Evolutionary conservation across 352 stramenopile genomes (phyloP).

Genomic region (Phytopythium montanum): DNA sequence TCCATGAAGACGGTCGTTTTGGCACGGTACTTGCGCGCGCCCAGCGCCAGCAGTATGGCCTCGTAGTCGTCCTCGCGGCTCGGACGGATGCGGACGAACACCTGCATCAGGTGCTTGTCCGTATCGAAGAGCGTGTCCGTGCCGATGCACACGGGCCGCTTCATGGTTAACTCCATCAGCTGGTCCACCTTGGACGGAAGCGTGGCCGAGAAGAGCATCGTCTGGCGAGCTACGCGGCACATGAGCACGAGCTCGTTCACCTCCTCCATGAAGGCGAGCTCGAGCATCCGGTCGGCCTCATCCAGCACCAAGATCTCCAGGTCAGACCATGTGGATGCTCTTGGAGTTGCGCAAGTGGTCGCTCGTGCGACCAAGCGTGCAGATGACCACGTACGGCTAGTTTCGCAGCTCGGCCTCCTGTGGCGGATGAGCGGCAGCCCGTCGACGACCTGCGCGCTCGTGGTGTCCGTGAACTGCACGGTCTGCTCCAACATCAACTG

Average conservation of each 20-base stretch:
- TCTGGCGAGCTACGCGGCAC: conserved; percentile 94
- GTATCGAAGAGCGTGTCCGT: conserved; percentile 95
- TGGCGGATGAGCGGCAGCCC: conserved; percentile 84
- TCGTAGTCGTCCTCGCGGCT: conserved; percentile 92
- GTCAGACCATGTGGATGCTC: conserved; percentile 96
- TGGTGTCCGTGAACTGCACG: conserved; percentile 95
- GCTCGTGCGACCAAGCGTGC: conserved; percentile 97
- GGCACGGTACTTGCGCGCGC: conserved; percentile 93
- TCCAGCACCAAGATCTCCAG: conserved; percentile 96
- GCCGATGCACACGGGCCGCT: conserved; percentile 93
- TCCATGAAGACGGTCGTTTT: conserved; percentile 99
- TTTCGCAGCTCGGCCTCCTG: conserved; percentile 96
- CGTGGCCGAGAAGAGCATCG: conserved; percentile 99
- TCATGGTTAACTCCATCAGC: conserved; percentile 96
- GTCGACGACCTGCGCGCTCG: conserved; percentile 91
- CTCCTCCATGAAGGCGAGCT: conserved; percentile 98
- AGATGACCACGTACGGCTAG: conserved; percentile 96
- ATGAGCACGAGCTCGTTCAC: conserved; percentile 95
- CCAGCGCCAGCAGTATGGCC: conserved; percentile 93
- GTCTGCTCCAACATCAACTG: conserved; percentile 95
- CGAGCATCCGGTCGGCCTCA: conserved; percentile 94
- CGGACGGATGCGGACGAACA: conserved; percentile 96
- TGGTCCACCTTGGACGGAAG: conserved; percentile 98
- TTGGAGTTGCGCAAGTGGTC: conserved; percentile 98
- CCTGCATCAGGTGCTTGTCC: conserved; percentile 95